A percentile compares a stretch with the other conserved stretches of the same genome.
phyloP scores from a whole-genome alignment of 805 yeast genomes.

The Spathaspora girioi region DNA sequence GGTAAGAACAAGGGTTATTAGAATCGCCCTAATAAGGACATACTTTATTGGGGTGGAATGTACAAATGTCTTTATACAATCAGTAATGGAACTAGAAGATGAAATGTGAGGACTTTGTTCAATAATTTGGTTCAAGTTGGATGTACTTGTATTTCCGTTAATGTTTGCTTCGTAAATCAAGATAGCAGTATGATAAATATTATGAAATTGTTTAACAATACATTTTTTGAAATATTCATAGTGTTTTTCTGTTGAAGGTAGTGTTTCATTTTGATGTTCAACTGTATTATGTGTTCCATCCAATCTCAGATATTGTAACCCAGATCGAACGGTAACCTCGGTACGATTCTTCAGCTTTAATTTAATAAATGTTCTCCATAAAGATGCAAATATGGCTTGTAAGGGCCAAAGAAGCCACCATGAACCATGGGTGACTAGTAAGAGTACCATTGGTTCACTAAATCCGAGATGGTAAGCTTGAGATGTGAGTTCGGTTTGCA shows the following conservation, averaged over 20 bases:
- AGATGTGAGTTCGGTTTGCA: conserved; percentile 78
- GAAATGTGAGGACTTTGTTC: conserved; percentile 36
- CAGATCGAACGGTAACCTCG: conserved; percentile 4
- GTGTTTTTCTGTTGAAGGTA: conserved; percentile 10
- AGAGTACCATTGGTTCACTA: conserved; percentile 64
- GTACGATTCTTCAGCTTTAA: not conserved
- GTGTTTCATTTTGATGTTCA: conserved; percentile 12
- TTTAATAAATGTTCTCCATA: conserved; percentile 8
- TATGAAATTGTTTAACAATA: conserved; percentile 40
- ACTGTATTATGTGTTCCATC: conserved; percentile 5
- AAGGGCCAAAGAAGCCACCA: conserved; percentile 75
- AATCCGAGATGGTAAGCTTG: conserved; percentile 58
- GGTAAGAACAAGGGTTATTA: conserved; percentile 57
- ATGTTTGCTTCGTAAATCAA: conserved; percentile 40
- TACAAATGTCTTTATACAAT: conserved; percentile 33
- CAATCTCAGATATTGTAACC: conserved; percentile 16
- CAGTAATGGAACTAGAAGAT: conserved; percentile 25
- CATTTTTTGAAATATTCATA: conserved; percentile 30
- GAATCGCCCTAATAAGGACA: conserved; percentile 38
- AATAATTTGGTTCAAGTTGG: conserved; percentile 29
- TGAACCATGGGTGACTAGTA: conserved; percentile 71
- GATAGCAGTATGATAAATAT: conserved; percentile 41
- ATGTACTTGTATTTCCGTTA: conserved; percentile 30
- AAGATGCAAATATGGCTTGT: conserved; percentile 52
- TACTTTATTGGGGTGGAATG: conserved; percentile 47